Evolutionary conservation across 164 flowering plant genomes (phyloP).

Genomic region (Stephania yunnanensis): DNA sequence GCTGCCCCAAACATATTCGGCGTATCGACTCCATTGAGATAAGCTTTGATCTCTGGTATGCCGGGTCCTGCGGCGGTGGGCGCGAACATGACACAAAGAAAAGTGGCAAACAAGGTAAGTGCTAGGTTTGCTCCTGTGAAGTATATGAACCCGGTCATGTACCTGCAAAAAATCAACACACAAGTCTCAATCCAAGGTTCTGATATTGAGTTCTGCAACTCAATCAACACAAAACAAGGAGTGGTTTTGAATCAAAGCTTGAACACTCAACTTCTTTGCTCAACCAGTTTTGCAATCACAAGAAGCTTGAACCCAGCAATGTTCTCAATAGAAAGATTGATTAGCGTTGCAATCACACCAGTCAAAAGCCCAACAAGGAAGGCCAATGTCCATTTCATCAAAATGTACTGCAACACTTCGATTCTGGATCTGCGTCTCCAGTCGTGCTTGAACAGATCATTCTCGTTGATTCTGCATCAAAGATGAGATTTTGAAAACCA

Average conservation of each 20-base stretch:
- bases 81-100: constrained; percentile 64
- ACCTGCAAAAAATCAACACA: constrained; percentile 37
- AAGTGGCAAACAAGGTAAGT: constrained; percentile 54
- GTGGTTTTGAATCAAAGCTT: background rate
- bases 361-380: constrained; percentile 77
- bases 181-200: constrained; percentile 1
- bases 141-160: constrained; percentile 42
- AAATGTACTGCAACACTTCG: constrained; percentile 72
- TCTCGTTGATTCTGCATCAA: constrained; percentile 72
- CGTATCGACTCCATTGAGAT: constrained; percentile 88
- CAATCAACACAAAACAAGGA: no score
- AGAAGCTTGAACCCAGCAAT: constrained; percentile 80
- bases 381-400: constrained; percentile 76
- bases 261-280: constrained; percentile 38
- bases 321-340: constrained; percentile 89
- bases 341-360: constrained; percentile 67
- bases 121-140: constrained; percentile 52
- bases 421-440: constrained; percentile 80
- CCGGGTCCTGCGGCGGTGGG: constrained; percentile 99
- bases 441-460: constrained; percentile 93
- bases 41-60: constrained; percentile 93
- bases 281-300: constrained; percentile 32
- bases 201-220: no score
- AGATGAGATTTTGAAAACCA: background rate
- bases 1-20: constrained; percentile 81